A percentile compares a stretch with the other conserved stretches of the same genome.
Evolutionary conservation across 257 asterid species (phyloP).

Genomic region (Marsdenia floribunda): DNA sequence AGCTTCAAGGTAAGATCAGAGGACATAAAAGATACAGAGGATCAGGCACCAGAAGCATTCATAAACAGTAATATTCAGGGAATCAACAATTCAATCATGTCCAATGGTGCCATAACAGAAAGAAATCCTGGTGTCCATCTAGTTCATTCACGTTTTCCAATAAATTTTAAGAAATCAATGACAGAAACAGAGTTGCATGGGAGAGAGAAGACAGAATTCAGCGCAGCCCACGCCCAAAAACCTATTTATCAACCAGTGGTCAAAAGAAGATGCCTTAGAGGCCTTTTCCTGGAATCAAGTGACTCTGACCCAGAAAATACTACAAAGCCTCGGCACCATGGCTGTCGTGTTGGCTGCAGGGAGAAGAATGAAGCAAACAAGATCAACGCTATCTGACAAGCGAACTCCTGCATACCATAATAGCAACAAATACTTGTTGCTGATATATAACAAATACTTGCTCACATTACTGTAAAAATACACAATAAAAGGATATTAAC

Average conservation of each 20-base stretch:
- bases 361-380: constrained; percentile 26
- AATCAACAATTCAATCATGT: constrained; percentile 67
- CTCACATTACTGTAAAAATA: not conserved
- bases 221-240: constrained; percentile 32
- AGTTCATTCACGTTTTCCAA: constrained; percentile 25
- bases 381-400: constrained; percentile 27
- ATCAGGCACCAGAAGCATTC: constrained; percentile 42
- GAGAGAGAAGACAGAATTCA: constrained; percentile 44
- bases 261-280: constrained; percentile 76
- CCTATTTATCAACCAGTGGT: constrained; percentile 52
- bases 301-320: constrained; percentile 59
- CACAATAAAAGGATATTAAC: not conserved
- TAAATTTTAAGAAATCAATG: constrained; percentile 27
- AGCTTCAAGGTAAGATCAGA: constrained; percentile 20
- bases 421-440: not conserved
- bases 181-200: constrained; percentile 17
- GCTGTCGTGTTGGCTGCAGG: constrained; percentile 56
- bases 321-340: constrained; percentile 67
- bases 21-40: constrained; percentile 27
- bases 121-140: constrained; percentile 71
- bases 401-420: not conserved
- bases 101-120: constrained; percentile 51
- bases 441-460: not conserved
- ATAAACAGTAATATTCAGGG: constrained; percentile 77
- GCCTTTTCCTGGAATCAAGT: constrained; percentile 63